phyloP scores from a whole-genome alignment of 2,329 filamentous ascomycete genomes.

The Dactylellina parvicollis region DNA sequence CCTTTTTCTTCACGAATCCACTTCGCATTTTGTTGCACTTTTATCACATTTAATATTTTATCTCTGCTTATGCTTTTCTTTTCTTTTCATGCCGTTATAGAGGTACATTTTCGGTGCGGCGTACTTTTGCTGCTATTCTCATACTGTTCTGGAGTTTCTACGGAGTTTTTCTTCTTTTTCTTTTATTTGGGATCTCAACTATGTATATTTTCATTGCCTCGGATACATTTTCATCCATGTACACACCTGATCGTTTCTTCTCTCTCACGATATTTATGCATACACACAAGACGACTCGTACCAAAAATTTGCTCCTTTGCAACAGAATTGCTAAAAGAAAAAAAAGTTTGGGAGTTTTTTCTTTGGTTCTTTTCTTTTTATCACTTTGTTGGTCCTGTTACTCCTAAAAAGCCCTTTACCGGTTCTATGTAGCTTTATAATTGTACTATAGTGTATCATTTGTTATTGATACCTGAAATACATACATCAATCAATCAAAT shows the following conservation, averaged over 20 bases:
- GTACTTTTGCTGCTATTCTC: constrained; percentile 2
- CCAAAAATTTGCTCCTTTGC: too few relatives aligned
- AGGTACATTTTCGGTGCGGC: neutral
- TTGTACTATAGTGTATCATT: too few relatives aligned
- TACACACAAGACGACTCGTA: neutral
- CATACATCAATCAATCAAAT: too few relatives aligned
- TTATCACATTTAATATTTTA: constrained; percentile 6
- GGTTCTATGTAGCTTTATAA: neutral
- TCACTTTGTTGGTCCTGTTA: too few relatives aligned
- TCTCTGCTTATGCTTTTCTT: neutral
- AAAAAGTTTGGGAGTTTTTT: neutral
- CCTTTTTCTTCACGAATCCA: neutral
- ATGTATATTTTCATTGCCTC: neutral
- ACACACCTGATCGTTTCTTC: neutral
- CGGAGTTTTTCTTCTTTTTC: constrained; percentile 6
- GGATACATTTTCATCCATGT: neutral
- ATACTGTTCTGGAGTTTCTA: constrained; percentile 14
- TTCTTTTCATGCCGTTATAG: neutral
- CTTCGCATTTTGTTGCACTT: neutral
- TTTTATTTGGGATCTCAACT: neutral
- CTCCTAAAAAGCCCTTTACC: too few relatives aligned
- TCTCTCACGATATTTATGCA: neutral
- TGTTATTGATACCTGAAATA: too few relatives aligned
- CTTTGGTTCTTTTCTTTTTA: neutral
- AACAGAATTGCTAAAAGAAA: too few relatives aligned